These are phyloP conservation scores for Dispira simplex DNA, from an alignment of 192 early-diverging fungal species.

Conservation along the genomic window DNA sequence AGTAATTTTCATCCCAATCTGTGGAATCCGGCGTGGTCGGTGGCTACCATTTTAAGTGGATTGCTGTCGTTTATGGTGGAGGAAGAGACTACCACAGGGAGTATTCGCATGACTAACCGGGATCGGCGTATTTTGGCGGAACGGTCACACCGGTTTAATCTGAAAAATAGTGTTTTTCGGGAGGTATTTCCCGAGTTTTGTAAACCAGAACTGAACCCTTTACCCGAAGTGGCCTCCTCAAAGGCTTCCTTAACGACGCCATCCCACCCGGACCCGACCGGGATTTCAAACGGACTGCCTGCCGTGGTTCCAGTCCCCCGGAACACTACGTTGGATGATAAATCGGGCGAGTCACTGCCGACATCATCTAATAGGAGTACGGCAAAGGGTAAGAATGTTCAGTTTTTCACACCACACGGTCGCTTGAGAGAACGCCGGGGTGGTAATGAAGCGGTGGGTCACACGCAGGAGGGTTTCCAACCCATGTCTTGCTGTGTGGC, in stretches of 20 bases:
- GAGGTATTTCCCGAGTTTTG: constrained; percentile 80
- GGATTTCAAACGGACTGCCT: neutral
- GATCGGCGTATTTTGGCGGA: constrained; percentile 68
- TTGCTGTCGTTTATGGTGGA: constrained; percentile 92
- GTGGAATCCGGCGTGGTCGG: constrained; percentile 98
- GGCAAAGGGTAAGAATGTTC: too few relatives aligned
- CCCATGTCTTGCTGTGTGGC: too few relatives aligned
- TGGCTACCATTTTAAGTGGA: constrained; percentile 90
- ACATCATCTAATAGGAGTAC: too few relatives aligned
- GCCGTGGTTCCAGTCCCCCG: neutral
- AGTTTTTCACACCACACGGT: too few relatives aligned
- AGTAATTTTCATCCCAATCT: constrained; percentile 84
- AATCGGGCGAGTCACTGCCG: too few relatives aligned
- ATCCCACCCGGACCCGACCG: neutral
- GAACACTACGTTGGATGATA: neutral
- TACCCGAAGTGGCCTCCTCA: neutral
- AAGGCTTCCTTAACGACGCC: neutral
- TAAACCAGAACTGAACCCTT: constrained; percentile 27
- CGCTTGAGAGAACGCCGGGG: too few relatives aligned
- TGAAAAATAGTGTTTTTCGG: constrained; percentile 55
- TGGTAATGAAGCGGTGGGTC: too few relatives aligned
- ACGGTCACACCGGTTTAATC: constrained; percentile 68
- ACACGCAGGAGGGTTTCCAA: too few relatives aligned
- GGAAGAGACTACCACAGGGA: constrained; percentile 90
- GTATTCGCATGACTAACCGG: constrained; percentile 58